phyloP scores from a whole-genome alignment of 164 flowering plant species.

The Litsea cubeba region DNA sequence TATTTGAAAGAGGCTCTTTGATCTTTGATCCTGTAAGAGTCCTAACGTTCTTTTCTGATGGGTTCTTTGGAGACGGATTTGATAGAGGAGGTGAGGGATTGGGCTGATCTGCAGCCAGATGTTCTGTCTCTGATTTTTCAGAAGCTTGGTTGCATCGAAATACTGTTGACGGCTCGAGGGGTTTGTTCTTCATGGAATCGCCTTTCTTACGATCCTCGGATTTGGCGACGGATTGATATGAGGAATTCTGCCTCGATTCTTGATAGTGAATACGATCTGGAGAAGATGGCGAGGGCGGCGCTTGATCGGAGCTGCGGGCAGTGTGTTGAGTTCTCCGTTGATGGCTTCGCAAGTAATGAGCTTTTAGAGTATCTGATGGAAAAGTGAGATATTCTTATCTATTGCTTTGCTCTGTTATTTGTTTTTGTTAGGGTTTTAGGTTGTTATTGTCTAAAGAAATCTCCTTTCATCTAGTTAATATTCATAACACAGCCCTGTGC shows the following conservation, averaged over 20 bases:
- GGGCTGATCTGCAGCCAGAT: slow-evolving; percentile 9
- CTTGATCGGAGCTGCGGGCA: slow-evolving; percentile 48
- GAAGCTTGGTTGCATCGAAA: slow-evolving; percentile 1
- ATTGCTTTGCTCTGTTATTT: not conserved
- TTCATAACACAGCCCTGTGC: not conserved
- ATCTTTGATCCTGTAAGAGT: too few relatives aligned
- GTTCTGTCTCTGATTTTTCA: slow-evolving; percentile 2
- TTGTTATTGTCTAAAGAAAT: not conserved
- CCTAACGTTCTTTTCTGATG: too few relatives aligned
- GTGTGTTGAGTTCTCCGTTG: slow-evolving; percentile 34
- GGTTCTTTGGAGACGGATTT: not conserved
- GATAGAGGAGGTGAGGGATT: slow-evolving; percentile 3
- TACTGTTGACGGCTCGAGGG: slow-evolving; percentile 1
- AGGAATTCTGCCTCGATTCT: not conserved
- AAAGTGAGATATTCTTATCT: slow-evolving; percentile 14
- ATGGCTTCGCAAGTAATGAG: slow-evolving; percentile 28
- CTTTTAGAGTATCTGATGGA: slow-evolving; percentile 32
- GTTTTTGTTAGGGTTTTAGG: not conserved
- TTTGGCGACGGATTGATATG: slow-evolving; percentile 6
- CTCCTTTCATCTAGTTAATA: not conserved
- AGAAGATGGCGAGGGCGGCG: slow-evolving; percentile 35
- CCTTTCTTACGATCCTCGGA: not conserved
- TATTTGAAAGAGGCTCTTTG: too few relatives aligned
- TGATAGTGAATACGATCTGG: slow-evolving; percentile 14
- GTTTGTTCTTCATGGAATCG: slow-evolving; percentile 6